Conservation (phyloP, 345 rosid genomes). For the Citrus reticulata region DNA sequence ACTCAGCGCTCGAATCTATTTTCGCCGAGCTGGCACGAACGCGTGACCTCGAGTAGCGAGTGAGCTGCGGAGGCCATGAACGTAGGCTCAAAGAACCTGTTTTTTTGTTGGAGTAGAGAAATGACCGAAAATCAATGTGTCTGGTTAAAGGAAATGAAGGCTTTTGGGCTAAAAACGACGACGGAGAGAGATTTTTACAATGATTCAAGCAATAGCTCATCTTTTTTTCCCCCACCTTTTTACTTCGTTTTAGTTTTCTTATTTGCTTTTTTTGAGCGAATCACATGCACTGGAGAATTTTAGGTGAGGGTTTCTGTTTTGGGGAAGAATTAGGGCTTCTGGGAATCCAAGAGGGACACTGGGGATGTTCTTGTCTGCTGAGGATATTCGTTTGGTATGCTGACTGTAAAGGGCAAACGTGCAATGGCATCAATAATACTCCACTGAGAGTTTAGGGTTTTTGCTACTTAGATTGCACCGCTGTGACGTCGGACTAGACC, state of each 20-base stretch:
- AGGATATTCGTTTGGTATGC: neutral
- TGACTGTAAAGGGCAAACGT: neutral
- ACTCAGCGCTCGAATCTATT: slow-evolving; percentile 15
- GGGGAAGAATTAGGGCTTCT: neutral
- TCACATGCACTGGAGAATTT: neutral
- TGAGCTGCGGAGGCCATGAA: slow-evolving; percentile 28
- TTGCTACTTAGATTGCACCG: too few relatives aligned
- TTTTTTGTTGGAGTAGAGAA: slow-evolving; percentile 19
- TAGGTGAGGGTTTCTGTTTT: neutral
- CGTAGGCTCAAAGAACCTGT: slow-evolving; percentile 7
- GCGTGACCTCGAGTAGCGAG: slow-evolving; percentile 2
- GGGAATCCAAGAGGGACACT: neutral
- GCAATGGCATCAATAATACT: too few relatives aligned
- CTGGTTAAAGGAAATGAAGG: slow-evolving; percentile 20
- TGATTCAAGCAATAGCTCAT: slow-evolving; percentile 25
- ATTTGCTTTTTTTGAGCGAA: neutral
- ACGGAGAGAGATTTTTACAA: slow-evolving; percentile 20
- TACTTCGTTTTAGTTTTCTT: neutral
- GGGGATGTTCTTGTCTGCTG: neutral
- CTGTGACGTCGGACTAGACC: too few relatives aligned
- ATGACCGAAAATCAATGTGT: slow-evolving; percentile 12
- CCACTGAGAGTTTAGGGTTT: too few relatives aligned
- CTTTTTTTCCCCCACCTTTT: neutral
- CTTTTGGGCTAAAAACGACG: slow-evolving; percentile 4
- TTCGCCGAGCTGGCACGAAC: slow-evolving; percentile 1